phyloP scores from a whole-genome alignment of 495 filamentous ascomycete species.

The Parathielavia appendiculata region DNA sequence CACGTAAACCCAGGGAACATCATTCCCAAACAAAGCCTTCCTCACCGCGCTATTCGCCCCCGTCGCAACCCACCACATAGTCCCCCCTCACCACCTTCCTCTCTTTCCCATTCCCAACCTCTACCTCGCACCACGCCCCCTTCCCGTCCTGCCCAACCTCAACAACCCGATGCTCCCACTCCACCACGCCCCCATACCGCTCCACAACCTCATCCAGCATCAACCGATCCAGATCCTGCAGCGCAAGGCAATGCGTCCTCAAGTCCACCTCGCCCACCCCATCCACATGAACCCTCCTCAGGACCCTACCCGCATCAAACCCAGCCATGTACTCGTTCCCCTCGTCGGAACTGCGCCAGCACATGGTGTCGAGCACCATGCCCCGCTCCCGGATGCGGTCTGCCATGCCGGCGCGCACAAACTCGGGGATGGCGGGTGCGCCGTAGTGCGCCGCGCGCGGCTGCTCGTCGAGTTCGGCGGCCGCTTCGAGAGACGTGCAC shows the following conservation, averaged over 20 bases:
- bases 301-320: constrained; percentile 13
- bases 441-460: constrained; percentile 54
- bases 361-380: constrained; percentile 45
- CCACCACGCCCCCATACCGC: constrained; percentile 21
- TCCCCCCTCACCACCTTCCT: constrained; percentile 47
- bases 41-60: constrained; percentile 54
- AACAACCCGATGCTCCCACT: constrained; percentile 46
- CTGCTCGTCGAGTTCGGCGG: constrained; percentile 47
- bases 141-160: constrained; percentile 39
- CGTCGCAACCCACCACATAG: constrained; percentile 52
- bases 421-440: constrained; percentile 46
- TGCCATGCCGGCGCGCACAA: constrained; percentile 52
- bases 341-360: constrained; percentile 37
- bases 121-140: constrained; percentile 49
- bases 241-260: constrained; percentile 33
- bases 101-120: constrained; percentile 28
- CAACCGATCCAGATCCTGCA: constrained; percentile 38
- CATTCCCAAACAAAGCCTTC: constrained; percentile 51
- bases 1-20: constrained; percentile 56
- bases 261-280: constrained; percentile 29
- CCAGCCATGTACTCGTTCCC: neutral
- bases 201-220: constrained; percentile 47
- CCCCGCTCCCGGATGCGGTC: constrained; percentile 47
- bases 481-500: constrained; percentile 52
- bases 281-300: neutral